Evolutionary conservation across 495 filamentous ascomycete species (phyloP), one percentile per base, ranked within the genome.

Genomic region (Patellaria atrata): DNA sequence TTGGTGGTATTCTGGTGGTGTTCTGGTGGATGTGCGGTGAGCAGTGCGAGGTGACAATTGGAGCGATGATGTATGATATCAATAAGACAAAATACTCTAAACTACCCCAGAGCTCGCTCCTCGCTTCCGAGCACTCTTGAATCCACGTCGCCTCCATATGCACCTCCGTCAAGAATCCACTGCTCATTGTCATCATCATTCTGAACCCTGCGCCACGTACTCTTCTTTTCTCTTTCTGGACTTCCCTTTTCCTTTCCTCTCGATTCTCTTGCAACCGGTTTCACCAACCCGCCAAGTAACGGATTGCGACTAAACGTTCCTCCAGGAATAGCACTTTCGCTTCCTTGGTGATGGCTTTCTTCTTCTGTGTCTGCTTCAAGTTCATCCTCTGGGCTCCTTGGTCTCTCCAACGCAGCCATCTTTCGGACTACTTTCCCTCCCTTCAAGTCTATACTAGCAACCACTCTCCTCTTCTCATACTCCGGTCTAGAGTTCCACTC

Each of bases 151-250:
- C 47, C 59, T 43, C 82, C 80, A 55, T 79, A 73, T 3, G 71
- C 48, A 8, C 87, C 81, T 0, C 87, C 87, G 57, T 94, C 79
- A 4, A 94, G 57, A 41, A 94, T 94, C 58, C 86, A 76, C n/a
- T 68, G 70, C 58, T 94, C 87, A 45, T 94, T 94, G 53, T 94
- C 75, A 32, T 85, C 79, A 47, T 92, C 82, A 58, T 94, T 84
- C 52, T 96, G 91, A 1, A 94, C 87, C 41, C 83, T 71, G 30
- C 86, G 64, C 89, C 87, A 94, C 2, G 67, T 70, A 38, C 64
- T 65, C 30, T 60, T 68, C 40, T 52, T 56, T 14, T 41, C 49
- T 36, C 43, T 68, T 55, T 52, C 53, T n/a, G n/a, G n/a, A n/a
- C n/a, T n/a, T n/a, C n/a, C n/a, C 29, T 31, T 43, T 15, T 43